Evolutionary conservation across 164 flowering plant genomes (phyloP).

Genomic region (Tetrastigma voinierianum): DNA sequence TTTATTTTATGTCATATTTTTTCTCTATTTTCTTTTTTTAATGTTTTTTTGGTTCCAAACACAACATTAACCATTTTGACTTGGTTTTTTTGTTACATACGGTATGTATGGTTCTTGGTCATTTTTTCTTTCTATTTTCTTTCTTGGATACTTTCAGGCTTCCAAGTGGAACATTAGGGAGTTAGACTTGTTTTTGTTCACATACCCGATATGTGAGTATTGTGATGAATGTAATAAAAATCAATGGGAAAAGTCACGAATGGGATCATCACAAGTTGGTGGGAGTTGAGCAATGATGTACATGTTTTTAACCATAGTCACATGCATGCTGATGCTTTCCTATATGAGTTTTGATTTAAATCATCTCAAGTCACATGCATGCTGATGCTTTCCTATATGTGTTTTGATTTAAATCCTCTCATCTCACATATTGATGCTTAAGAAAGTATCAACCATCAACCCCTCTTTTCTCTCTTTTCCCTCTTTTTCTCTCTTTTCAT

Average conservation of each 20-base stretch:
- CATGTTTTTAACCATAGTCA: slow-evolving; percentile 14
- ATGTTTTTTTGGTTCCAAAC: too few species aligned
- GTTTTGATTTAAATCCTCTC: not conserved
- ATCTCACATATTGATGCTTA: not conserved
- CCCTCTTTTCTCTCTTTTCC: not conserved
- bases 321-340: slow-evolving; percentile 17
- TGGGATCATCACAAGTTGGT: slow-evolving; percentile 11
- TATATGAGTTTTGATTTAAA: slow-evolving; percentile 4
- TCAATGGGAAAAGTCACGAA: slow-evolving; percentile 5
- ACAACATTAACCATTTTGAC: too few species aligned
- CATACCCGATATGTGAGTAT: not conserved
- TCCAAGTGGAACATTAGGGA: too few species aligned
- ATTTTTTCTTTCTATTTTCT: too few species aligned
- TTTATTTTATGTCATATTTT: too few species aligned
- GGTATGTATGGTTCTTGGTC: too few species aligned
- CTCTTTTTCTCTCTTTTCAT: not conserved
- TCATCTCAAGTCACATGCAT: not conserved
- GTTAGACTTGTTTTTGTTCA: not conserved
- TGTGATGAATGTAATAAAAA: slow-evolving; percentile 15
- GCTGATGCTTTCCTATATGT: slow-evolving; percentile 2
- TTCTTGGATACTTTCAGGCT: too few species aligned
- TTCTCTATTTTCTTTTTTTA: too few species aligned
- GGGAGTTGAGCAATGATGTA: slow-evolving; percentile 23
- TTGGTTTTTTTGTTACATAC: too few species aligned
- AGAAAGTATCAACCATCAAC: not conserved